Evolutionary conservation across 805 yeast species (phyloP).

Genomic region (Starmerella riodocensis): DNA sequence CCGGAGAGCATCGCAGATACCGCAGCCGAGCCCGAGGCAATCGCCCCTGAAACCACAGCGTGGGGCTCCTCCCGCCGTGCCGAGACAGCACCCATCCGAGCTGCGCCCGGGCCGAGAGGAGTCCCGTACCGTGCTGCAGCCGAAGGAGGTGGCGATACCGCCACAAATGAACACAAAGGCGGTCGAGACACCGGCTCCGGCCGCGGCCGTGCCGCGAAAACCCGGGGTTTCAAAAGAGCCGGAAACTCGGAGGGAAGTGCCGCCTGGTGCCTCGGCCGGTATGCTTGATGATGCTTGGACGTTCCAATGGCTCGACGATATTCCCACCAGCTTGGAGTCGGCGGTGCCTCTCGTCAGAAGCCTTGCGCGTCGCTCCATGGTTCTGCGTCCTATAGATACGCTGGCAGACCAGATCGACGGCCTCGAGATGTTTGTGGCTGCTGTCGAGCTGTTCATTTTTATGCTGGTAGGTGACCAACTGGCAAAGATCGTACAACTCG

Average conservation of each 20-base stretch:
- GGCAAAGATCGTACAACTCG: slow-evolving; percentile 1
- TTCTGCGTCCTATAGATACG: slow-evolving; percentile 9
- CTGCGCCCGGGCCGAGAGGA: background rate
- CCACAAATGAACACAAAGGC: too few species aligned
- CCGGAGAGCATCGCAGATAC: too few species aligned
- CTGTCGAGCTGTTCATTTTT: slow-evolving; percentile 12
- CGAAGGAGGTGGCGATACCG: too few species aligned
- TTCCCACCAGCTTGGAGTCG: background rate
- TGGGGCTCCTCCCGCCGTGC: too few species aligned
- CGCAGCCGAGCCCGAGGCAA: background rate
- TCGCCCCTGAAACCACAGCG: too few species aligned
- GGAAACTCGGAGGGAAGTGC: background rate
- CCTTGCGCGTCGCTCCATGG: slow-evolving; percentile 4
- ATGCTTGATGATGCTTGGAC: background rate
- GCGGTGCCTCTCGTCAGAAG: background rate
- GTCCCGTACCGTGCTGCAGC: too few species aligned
- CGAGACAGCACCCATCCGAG: too few species aligned
- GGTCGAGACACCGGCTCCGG: too few species aligned
- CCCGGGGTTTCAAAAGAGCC: background rate
- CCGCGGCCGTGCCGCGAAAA: background rate
- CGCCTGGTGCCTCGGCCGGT: background rate
- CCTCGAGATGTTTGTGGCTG: background rate
- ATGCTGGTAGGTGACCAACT: slow-evolving; percentile 7
- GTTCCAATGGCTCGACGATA: background rate
- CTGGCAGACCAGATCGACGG: slow-evolving; percentile 2